Percentiles rank a stretch among this genome's conserved stretches.
phyloP scores from a whole-genome alignment of 352 stramenopile genomes.

The Poterioochromonas sp. region DNA sequence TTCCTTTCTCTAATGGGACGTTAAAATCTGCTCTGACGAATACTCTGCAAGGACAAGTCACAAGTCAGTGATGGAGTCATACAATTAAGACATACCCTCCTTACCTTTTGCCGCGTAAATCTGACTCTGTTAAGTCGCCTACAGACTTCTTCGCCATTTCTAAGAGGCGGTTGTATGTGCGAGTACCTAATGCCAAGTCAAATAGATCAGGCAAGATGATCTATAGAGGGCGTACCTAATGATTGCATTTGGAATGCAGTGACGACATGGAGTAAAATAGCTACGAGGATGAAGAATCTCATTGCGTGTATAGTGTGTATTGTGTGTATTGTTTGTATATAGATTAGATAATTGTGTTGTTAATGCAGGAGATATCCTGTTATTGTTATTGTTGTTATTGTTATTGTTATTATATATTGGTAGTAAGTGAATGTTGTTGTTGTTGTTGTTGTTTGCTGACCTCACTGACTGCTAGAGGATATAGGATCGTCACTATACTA shows the following conservation, averaged over 20 bases:
- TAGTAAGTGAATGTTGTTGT: neutral
- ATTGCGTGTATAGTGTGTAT: neutral
- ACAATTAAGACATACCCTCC: neutral
- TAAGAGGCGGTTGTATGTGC: neutral
- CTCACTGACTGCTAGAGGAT: neutral
- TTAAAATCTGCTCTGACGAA: constrained; percentile 99
- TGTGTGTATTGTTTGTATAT: neutral
- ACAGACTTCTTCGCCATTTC: constrained; percentile 47
- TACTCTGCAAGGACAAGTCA: constrained; percentile 49
- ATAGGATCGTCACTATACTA: neutral
- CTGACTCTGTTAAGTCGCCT: constrained; percentile 41
- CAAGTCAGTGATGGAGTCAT: neutral
- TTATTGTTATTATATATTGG: neutral
- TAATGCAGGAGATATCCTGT: neutral
- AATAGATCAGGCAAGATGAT: too few relatives aligned
- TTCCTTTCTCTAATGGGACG: constrained; percentile 91
- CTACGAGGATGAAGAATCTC: neutral
- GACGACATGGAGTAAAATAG: neutral
- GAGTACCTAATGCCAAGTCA: too few relatives aligned
- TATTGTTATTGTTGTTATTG: neutral
- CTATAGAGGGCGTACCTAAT: too few relatives aligned
- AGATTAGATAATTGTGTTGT: neutral
- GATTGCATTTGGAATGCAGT: neutral
- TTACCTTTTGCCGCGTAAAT: constrained; percentile 45
- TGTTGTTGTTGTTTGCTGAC: neutral